phyloP scores from a whole-genome alignment of 768 basidiomycete genomes.

The Boletus pseudo-olivaceus region DNA sequence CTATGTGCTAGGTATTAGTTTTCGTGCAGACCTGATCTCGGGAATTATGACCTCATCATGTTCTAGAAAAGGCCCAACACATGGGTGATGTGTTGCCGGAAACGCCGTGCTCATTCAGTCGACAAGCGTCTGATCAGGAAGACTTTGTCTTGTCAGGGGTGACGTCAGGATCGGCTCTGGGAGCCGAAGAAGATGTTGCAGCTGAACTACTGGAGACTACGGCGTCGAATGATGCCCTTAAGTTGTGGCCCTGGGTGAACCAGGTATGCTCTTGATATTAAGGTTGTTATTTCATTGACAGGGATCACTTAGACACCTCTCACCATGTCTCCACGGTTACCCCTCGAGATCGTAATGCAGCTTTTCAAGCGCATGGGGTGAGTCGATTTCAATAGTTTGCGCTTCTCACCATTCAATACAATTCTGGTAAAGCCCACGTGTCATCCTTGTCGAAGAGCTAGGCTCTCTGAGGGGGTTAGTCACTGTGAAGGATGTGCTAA shows the following conservation, averaged over 20 bases:
- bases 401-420: background rate
- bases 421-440: conserved; percentile 65
- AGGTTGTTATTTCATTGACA: background rate
- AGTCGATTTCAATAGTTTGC: conserved; percentile 29
- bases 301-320: conserved; percentile 71
- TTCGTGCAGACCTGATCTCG: background rate
- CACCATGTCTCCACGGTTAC: conserved; percentile 87
- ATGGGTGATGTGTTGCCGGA: conserved; percentile 57
- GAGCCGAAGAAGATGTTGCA: conserved; percentile 65
- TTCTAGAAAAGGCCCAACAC: conserved; percentile 67
- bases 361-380: conserved; percentile 98
- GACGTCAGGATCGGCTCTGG: conserved; percentile 48
- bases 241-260: conserved; percentile 91
- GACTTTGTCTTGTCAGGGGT: conserved; percentile 44
- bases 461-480: conserved; percentile 82
- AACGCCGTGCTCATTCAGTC: conserved; percentile 70
- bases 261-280: conserved; percentile 50
- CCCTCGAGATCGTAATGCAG: conserved; percentile 96
- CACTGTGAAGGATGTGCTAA: conserved; percentile 94
- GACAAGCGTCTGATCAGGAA: conserved; percentile 47
- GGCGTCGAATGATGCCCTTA: conserved; percentile 53
- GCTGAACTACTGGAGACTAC: conserved; percentile 62
- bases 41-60: background rate
- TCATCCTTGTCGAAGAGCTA: conserved; percentile 90
- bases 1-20: conserved; percentile 76